Evolutionary conservation across 2,329 filamentous ascomycete genomes (phyloP).

Genomic region (Ceratocystis colombiana): DNA sequence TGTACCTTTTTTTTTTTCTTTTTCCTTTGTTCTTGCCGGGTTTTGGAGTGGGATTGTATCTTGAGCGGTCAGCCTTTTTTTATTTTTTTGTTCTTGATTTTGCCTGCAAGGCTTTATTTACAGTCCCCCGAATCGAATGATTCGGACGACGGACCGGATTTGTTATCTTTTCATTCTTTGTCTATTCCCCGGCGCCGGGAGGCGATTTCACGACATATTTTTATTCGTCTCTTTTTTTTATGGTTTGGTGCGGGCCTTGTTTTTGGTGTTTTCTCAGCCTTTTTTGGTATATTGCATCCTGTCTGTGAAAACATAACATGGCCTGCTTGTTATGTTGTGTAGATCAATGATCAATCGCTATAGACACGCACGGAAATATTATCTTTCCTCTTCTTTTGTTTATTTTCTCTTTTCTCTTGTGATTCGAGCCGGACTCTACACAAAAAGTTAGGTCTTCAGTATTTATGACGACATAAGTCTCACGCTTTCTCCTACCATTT

Average conservation of each 20-base stretch:
- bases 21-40: constrained; percentile 16
- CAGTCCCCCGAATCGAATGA: constrained; percentile 4
- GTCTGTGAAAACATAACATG: neutral
- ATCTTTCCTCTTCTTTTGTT: constrained; percentile 11
- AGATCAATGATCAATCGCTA: no score
- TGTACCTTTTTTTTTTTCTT: neutral
- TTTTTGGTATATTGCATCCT: neutral
- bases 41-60: neutral
- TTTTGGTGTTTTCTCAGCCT: constrained; percentile 6
- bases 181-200: neutral
- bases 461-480: no score
- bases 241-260: neutral
- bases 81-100: constrained; percentile 18
- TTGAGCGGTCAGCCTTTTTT: constrained; percentile 14
- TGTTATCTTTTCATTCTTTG: constrained; percentile 1
- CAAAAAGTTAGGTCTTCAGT: neutral
- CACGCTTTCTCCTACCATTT: no score
- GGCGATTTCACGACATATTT: neutral
- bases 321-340: neutral
- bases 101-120: neutral
- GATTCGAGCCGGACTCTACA: neutral
- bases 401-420: constrained; percentile 10
- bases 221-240: constrained; percentile 2
- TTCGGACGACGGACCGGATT: neutral
- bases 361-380: neutral